A percentile compares a stretch with the other conserved stretches of the same genome.
phyloP scores from a whole-genome alignment of 371 early-diverging fungal genomes.

The Entomophthora muscae region DNA sequence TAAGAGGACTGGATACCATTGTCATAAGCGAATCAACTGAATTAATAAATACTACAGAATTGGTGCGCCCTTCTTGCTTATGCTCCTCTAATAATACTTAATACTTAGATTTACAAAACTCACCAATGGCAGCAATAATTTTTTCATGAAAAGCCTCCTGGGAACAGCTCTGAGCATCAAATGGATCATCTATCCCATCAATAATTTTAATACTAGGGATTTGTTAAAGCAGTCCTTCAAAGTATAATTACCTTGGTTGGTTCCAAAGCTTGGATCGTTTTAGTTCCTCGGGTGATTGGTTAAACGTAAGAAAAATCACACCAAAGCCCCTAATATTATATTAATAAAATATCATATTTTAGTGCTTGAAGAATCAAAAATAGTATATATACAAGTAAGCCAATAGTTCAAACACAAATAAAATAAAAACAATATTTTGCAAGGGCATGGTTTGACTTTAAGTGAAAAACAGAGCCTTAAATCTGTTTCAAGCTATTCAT shows the following conservation, averaged over 20 bases:
- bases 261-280: background rate
- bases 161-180: background rate
- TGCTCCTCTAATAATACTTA: background rate
- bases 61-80: background rate
- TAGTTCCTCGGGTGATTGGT: background rate
- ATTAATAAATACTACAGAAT: background rate
- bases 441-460: background rate
- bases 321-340: background rate
- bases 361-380: background rate
- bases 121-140: background rate
- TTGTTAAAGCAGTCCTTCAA: background rate
- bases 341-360: too few species aligned
- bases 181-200: background rate
- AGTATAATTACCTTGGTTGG: background rate
- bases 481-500: background rate
- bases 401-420: background rate
- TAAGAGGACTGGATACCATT: background rate
- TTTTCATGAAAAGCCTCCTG: background rate
- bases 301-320: background rate
- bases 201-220: background rate
- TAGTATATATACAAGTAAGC: background rate
- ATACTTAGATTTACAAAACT: background rate
- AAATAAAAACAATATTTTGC: background rate
- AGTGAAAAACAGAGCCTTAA: background rate
- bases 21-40: background rate